Evolutionary conservation across 2,329 filamentous ascomycete genomes (phyloP).

Genomic region (Ceratocystis alfenasii): DNA sequence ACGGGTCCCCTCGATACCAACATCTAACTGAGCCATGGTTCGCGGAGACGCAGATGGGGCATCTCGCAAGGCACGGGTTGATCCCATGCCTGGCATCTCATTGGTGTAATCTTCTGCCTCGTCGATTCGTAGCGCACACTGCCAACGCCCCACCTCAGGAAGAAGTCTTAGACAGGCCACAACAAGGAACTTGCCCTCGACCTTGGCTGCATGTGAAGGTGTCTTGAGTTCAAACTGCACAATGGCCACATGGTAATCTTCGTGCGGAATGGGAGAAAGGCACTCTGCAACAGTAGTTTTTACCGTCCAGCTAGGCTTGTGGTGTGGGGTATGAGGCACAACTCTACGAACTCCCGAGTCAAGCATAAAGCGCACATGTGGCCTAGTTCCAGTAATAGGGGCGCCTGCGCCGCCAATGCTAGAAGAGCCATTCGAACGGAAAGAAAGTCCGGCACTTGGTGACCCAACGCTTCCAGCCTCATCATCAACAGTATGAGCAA

Average conservation of each 20-base stretch:
- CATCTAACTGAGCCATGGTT: slow-evolving; percentile 18
- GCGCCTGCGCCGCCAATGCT: background rate
- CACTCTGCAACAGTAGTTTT: slow-evolving; percentile 12
- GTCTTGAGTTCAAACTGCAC: slow-evolving; percentile 19
- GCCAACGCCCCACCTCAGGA: slow-evolving; percentile 17
- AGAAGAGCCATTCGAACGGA: background rate
- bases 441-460: slow-evolving; percentile 5
- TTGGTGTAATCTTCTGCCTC: slow-evolving; percentile 19
- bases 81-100: slow-evolving; percentile 18
- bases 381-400: background rate
- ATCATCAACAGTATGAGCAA: slow-evolving; percentile 15
- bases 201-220: slow-evolving; percentile 19
- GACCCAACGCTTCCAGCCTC: slow-evolving; percentile 5
- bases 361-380: slow-evolving; percentile 16
- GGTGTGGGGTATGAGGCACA: slow-evolving; percentile 16
- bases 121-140: slow-evolving; percentile 19
- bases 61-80: slow-evolving; percentile 10
- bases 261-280: slow-evolving; percentile 20
- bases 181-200: slow-evolving; percentile 19
- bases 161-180: slow-evolving; percentile 19
- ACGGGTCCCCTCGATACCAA: slow-evolving; percentile 19
- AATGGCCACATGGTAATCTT: slow-evolving; percentile 19
- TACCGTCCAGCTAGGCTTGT: slow-evolving; percentile 19
- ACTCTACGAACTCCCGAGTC: slow-evolving; percentile 17
- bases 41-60: slow-evolving; percentile 5